Base-by-base conservation (phyloP, 2,329 filamentous ascomycete species). In the Hypoxylon sp. region DNA sequence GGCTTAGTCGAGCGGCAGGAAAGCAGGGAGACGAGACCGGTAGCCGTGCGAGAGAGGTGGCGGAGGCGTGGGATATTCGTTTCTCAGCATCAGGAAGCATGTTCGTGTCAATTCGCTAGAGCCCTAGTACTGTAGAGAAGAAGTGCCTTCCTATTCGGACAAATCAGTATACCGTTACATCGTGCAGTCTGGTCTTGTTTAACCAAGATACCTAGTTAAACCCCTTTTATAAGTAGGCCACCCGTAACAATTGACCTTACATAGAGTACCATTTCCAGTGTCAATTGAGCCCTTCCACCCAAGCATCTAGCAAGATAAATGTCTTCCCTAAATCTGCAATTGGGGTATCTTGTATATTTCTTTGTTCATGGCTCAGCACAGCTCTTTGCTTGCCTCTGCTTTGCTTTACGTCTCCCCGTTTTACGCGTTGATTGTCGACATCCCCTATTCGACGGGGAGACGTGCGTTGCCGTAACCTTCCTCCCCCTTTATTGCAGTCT, bases 331-430 rank as follows among this genome's bases (percentile, higher is more conserved):
- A 47, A 53, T 43, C 49, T 48, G 49, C 43, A 50, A 47, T 49
- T 26, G 50, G 53, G 59, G 59, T 59, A 62, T 62, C 59, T 59
- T 49, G 47, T 43, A 52, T 55, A n/a, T n/a, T 46, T 27, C 41
- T 26, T 37, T 20, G 11, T 23, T 35, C 20, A 18, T 20, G 31
- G 31, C 38, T 40, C 4, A 21, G 15, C 31, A 24, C 13, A 35
- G 49, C 23, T 24, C 24, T 41, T 13, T n/a, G 4, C 20, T 18
- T 17, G 29, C 31, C 6, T 37, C 24, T 21, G 35, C 27, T 35
- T 21, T 20, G 27, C 43, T 33, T 21, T 17, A 17, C 46, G 24
- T 43, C 8, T n/a, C 13, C 20, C 21, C 33, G n/a, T 35, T 41
- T 20, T 33, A 35, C 24, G 7, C 15, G n/a, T 33, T 18, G 24